Evolutionary conservation across 2,329 filamentous ascomycete species (phyloP), one percentile per base, ranked within the genome.

Genomic region (Dryadomyces quercus-mongolicae): DNA sequence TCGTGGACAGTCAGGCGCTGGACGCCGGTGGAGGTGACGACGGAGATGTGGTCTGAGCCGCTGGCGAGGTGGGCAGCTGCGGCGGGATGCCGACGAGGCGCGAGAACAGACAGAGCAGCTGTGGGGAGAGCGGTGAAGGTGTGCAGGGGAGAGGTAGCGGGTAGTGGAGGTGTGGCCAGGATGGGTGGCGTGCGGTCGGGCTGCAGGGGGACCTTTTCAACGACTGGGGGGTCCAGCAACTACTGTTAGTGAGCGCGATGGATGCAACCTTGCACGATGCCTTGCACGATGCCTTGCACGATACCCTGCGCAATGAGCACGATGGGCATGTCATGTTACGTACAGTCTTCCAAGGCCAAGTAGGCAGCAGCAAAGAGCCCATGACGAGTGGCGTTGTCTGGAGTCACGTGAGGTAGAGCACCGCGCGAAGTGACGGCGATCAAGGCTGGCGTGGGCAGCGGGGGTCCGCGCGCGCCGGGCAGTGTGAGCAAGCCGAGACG

Each of bases 331-430:
- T 13, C n/a, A 40, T 38, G 7, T 12, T 3, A 69, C 86, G 69
- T 76, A 96, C 93, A 97, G 68, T 98, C 93, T 74, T 98, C 93
- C 31, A 97, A 72, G 0, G 86, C 88, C 63, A 93, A 74, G 65
- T 95, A 95, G 3, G 88, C 75, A 25, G 86, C 86, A 31, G 74
- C 72, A 56, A 94, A 74, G 5, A 77, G 66, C 1, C 84, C 82
- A 62, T 85, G 74, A 54, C 81, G 83, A 44, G 70, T 67, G 60
- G 93, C 74, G 57, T 86, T 86, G 72, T 98, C 93, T 43, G 90
- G 91, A 3, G 91, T 87, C 59, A 98, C 71, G 70, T 98, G 93
- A 52, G 93, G 90, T 40, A 97, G 74, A 1, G 80, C 81, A 21
- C 93, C 93, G 63, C 93, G 80, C 38, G 93, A 96, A 3, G 87